Base-by-base conservation (phyloP, 1,139 yeast species). In the Candida smagusa region DNA sequence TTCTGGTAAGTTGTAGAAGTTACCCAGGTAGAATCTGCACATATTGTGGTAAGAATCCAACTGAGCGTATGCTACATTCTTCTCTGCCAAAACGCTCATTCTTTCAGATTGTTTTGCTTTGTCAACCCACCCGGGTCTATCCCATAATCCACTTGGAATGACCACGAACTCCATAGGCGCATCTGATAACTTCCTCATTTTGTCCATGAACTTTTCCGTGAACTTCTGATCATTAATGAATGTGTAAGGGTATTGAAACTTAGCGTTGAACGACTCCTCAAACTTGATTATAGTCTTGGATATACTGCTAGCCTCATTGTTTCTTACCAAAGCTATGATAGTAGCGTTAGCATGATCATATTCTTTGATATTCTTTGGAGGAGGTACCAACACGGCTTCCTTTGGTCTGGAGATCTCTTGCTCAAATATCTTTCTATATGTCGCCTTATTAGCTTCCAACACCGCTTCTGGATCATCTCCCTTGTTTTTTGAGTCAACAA, bases 211-310 rank as follows among this genome's bases (percentile, higher is more conserved):
- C 28, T 58, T 59, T 0, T 76, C 74, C 1, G 77, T 65, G 54
- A 87, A 87, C 7, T 79, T 80, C 40, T 65, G 69, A 52, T 87
- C 94, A 54, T 86, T 87, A 36, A 87, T 56, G 51, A 87, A 85
- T 1, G 87, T 84, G 68, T 87, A 86, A 0, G 95, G 95, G 53
- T 87, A 87, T 36, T 74, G 70, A 57, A 79, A 87, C 53, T 84
- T 81, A 22, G 59, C 47, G 54, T 88, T 88, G 63, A 88, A 87
- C 3, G 67, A 70, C 22, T 58, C 58, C 52, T 87, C 95, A 28
- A 87, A 72, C 47, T 72, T 73, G 34, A 56, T 53, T 38, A 87
- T 77, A 2, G 94, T 74, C 9, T 52, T 49, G 0, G 75, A 56
- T 11, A 86, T 70, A 1, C 61, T 70, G 0, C 49, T 50, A 12